phyloP scores from a whole-genome alignment of 306 rosid species.

The Quercus mongolica region DNA sequence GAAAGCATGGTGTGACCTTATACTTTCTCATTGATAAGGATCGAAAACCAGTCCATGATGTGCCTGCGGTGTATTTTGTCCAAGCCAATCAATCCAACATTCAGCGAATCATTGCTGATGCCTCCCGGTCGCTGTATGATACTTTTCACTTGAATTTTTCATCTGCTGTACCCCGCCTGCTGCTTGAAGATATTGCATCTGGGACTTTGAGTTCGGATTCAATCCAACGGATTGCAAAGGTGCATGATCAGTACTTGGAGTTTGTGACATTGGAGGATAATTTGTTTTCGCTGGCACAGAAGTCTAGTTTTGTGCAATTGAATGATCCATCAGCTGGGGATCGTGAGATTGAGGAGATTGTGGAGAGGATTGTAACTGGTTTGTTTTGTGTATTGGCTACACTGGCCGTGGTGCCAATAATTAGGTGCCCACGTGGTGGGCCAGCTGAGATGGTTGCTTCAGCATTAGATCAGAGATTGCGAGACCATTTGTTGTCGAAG shows the following conservation, averaged over 20 bases:
- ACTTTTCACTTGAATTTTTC: constrained; percentile 78
- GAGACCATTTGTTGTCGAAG: constrained; percentile 88
- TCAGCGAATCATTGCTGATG: constrained; percentile 68
- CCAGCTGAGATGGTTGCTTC: constrained; percentile 98
- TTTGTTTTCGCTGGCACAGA: constrained; percentile 76
- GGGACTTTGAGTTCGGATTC: constrained; percentile 79
- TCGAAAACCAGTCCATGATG: constrained; percentile 82
- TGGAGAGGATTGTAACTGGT: constrained; percentile 72
- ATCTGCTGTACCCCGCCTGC: constrained; percentile 78
- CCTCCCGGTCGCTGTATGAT: constrained; percentile 70
- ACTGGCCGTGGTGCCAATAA: constrained; percentile 76
- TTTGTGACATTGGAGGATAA: constrained; percentile 85
- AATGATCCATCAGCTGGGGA: constrained; percentile 95
- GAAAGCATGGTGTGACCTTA: constrained; percentile 94
- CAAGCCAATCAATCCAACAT: constrained; percentile 67
- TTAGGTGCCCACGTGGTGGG: constrained; percentile 83
- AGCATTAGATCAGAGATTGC: constrained; percentile 79
- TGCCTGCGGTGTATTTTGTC: constrained; percentile 90
- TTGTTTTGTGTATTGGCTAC: constrained; percentile 90
- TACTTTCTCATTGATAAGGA: constrained; percentile 87
- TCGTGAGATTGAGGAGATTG: constrained; percentile 83
- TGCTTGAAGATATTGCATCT: constrained; percentile 86
- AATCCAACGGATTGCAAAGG: constrained; percentile 61
- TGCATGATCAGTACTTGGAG: constrained; percentile 95
- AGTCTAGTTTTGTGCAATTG: constrained; percentile 65